Base-by-base conservation (phyloP, 495 filamentous ascomycete genomes). In the Aspergillus bertholletiae region DNA sequence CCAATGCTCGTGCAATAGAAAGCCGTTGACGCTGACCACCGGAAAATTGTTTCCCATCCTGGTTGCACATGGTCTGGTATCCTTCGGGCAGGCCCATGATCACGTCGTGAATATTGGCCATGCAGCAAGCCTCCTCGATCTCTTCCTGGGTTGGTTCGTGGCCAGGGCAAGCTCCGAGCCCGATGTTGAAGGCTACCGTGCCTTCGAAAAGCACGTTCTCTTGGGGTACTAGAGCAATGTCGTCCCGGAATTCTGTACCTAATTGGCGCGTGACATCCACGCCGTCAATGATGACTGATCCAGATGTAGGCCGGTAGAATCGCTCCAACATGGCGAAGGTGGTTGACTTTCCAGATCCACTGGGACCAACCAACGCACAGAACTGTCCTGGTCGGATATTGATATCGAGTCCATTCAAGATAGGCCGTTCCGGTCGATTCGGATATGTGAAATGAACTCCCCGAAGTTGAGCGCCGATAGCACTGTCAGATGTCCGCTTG, bases 1-100 rank as follows among this genome's bases (percentile, higher is more conserved):
- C 80, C 45, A 91, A 68, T 1, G 88, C 88, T 24, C 89, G 68
- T 4, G 89, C 88, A 51, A 94, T 87, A 6, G 84, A 80, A n/a
- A 92, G 68, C 3, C 88, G 77, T 67, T 92, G 89, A 61, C 82
- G 83, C 69, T 94, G 89, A 0, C 88, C 89, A 9, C 88, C 89
- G 0, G 82, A 86, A 45, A 94, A 76, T 30, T 74, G 23, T 5
- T 83, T 73, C 0, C 87, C 86, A 51, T 84, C 82, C 37, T 76
- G 75, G 3, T 84, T 85, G 43, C 84, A 83, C n/a, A 75, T 66
- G 0, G 85, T 88, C 43, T 85, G 69, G 56, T 88, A 88, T 5
- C 82, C 82, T 2, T 85, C 71, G 0, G 83, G 83, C 30, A 87
- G 59, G 1, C 67, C 64, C 51, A 66, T 60, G 56, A 88, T 80